These are phyloP conservation scores for Debaryomyces nepalensis DNA, from an alignment of 1,139 yeast genomes.

Conservation along the genomic window DNA sequence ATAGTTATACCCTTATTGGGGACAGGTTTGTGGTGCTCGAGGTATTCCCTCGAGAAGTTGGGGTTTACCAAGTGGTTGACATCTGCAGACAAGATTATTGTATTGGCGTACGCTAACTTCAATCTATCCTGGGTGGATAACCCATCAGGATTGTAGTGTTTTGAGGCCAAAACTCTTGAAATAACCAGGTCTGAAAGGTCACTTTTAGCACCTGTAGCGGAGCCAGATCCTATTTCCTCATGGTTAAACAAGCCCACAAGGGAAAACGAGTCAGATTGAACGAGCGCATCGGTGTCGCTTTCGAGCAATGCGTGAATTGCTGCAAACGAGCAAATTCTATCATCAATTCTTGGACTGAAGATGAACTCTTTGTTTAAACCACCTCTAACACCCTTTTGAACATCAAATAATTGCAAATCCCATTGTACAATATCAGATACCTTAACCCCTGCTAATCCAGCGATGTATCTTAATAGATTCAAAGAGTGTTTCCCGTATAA, in stretches of 20 bases:
- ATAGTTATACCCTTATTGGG: conserved; percentile 78
- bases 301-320: conserved; percentile 59
- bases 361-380: conserved; percentile 65
- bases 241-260: conserved; percentile 60
- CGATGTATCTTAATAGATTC: conserved; percentile 57
- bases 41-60: conserved; percentile 61
- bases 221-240: conserved; percentile 66
- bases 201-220: conserved; percentile 64
- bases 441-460: conserved; percentile 49
- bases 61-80: conserved; percentile 70
- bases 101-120: conserved; percentile 52
- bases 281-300: conserved; percentile 26
- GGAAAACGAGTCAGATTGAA: conserved; percentile 43
- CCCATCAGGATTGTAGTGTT: conserved; percentile 21
- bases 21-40: conserved; percentile 74
- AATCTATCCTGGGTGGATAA: conserved; percentile 21
- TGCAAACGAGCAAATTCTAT: conserved; percentile 65
- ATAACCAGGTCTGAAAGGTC: conserved; percentile 48
- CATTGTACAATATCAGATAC: conserved; percentile 60
- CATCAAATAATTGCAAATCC: conserved; percentile 66
- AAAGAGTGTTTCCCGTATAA: conserved; percentile 64
- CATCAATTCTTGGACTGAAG: conserved; percentile 70
- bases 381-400: conserved; percentile 64
- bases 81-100: conserved; percentile 66
- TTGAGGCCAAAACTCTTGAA: conserved; percentile 36